A percentile compares a stretch with the other conserved stretches of the same genome.
Conservation (phyloP, 1,284 basidiomycete species). For the Puccinia novopanici region DNA sequence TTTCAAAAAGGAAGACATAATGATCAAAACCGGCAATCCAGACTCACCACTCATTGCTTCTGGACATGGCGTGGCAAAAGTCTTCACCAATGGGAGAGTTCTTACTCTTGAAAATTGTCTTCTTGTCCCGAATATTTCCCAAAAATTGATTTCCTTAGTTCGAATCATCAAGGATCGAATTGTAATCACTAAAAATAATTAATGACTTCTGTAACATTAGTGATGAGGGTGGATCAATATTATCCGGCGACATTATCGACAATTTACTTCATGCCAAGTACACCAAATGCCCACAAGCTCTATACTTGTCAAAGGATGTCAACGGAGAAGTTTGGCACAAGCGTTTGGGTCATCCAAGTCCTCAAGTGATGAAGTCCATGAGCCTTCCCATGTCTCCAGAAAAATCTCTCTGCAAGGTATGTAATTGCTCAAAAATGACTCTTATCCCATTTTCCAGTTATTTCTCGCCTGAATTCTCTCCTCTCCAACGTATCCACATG, state of each 20-base stretch:
- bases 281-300: too few species aligned
- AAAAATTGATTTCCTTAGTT: background rate
- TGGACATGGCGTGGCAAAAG: background rate
- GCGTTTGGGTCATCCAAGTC: background rate
- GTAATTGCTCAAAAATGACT: constrained; percentile 1
- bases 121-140: background rate
- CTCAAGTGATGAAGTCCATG: background rate
- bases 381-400: background rate
- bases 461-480: background rate
- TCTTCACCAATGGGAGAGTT: background rate
- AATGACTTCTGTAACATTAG: too few species aligned
- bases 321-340: background rate
- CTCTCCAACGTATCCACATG: background rate
- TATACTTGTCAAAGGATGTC: background rate
- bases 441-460: background rate
- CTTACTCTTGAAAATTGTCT: background rate
- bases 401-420: background rate
- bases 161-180: too few species aligned
- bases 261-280: background rate
- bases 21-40: background rate
- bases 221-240: too few species aligned
- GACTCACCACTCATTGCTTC: background rate
- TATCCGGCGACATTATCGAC: background rate
- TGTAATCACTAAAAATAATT: background rate
- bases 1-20: too few species aligned